These are phyloP conservation scores for Calonectria leucothoes DNA, from an alignment of 2,329 filamentous ascomycete species.

Conservation along the genomic window DNA sequence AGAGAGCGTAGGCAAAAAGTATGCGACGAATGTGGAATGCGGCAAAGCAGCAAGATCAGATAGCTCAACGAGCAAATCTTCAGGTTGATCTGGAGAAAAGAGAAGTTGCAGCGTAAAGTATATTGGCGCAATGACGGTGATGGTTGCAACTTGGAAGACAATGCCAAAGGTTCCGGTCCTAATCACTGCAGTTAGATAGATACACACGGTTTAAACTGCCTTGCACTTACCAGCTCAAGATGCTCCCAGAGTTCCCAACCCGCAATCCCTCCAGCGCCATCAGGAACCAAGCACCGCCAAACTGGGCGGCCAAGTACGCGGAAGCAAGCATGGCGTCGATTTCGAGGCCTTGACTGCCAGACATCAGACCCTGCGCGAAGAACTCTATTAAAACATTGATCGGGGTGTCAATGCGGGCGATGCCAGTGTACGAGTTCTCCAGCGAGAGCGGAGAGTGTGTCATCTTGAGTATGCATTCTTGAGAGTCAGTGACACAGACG, in stretches of 20 bases:
- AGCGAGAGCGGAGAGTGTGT: not conserved
- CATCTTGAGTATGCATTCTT: slow-evolving; percentile 27
- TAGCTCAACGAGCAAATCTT: slow-evolving; percentile 22
- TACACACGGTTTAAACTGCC: not conserved
- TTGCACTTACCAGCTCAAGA: slow-evolving; percentile 29
- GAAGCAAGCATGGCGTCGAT: slow-evolving; percentile 30
- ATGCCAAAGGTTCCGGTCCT: slow-evolving; percentile 37
- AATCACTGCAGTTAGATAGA: too few species aligned
- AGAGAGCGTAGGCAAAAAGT: slow-evolving; percentile 24
- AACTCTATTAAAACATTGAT: slow-evolving; percentile 31
- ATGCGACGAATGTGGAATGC: slow-evolving; percentile 28
- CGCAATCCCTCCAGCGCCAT: slow-evolving; percentile 32
- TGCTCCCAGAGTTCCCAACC: slow-evolving; percentile 23
- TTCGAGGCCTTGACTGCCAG: not conserved
- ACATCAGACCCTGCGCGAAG: slow-evolving; percentile 30
- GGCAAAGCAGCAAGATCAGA: slow-evolving; percentile 27
- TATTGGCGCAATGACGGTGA: slow-evolving; percentile 34
- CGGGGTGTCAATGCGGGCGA: slow-evolving; percentile 9
- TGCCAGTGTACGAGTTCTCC: not conserved
- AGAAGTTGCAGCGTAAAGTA: slow-evolving; percentile 32
- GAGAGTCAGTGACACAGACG: slow-evolving; percentile 5
- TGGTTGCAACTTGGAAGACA: slow-evolving; percentile 32
- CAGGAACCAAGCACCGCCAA: slow-evolving; percentile 34
- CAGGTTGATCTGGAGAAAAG: slow-evolving; percentile 15
- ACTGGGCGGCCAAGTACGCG: slow-evolving; percentile 34